Conservation (phyloP, 108 stramenopile species). For the Aurantiochytrium sp. region DNA sequence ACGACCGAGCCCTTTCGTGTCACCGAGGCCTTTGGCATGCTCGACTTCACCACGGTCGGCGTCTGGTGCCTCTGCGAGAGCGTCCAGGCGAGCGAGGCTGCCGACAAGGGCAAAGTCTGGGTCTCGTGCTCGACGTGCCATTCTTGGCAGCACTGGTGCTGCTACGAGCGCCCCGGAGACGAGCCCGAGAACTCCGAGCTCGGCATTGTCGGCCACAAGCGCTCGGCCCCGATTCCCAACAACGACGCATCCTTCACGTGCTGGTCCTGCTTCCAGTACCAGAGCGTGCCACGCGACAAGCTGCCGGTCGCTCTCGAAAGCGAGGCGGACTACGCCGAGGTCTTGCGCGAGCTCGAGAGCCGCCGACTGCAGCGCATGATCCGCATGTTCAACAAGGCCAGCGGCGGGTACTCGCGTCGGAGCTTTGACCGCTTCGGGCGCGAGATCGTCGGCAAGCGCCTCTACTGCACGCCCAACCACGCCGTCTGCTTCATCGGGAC, state of each 20-base stretch:
- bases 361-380: neutral
- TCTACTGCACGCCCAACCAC: neutral
- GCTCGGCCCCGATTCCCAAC: neutral
- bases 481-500: conserved; percentile 6
- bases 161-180: neutral
- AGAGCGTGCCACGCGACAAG: neutral
- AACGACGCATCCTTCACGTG: neutral
- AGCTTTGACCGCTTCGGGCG: neutral
- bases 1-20: neutral
- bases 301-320: neutral
- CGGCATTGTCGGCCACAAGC: neutral
- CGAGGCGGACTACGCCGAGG: neutral
- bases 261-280: conserved; percentile 23
- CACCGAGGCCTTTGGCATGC: conserved; percentile 2
- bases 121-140: neutral
- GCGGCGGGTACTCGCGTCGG: neutral
- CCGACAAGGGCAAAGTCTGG: neutral
- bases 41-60: conserved; percentile 1
- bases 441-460: neutral
- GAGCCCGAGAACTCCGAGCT: neutral
- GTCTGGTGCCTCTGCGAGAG: neutral
- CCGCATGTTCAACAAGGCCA: neutral
- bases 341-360: neutral
- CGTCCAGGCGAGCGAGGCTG: neutral
- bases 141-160: conserved; percentile 25